Conservation (phyloP, 345 rosid genomes). For the Boechera stricta region DNA sequence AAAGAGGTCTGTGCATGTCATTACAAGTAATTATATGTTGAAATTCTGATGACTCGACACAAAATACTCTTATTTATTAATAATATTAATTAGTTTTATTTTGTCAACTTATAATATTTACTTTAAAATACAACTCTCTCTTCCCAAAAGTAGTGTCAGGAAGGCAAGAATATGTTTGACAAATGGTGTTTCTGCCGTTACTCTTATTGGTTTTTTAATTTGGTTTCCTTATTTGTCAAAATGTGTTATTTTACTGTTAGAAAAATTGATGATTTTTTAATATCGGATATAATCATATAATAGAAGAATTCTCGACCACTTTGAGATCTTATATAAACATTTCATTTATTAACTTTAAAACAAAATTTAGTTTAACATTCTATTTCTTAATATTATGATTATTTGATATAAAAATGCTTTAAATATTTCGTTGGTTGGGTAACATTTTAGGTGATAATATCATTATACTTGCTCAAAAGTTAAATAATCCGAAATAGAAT, state of each 20-base stretch:
- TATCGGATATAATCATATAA: not conserved
- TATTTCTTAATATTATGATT: not conserved
- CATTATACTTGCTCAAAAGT: not conserved
- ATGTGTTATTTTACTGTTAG: not conserved
- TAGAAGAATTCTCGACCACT: not conserved
- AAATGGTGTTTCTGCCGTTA: conserved; percentile 34
- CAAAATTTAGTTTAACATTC: not conserved
- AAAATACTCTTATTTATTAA: not conserved
- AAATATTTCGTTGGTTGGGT: not conserved
- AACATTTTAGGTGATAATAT: not conserved
- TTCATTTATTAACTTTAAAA: not conserved
- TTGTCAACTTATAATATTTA: conserved; percentile 15
- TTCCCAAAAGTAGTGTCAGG: conserved; percentile 19
- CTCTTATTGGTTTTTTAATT: conserved; percentile 27
- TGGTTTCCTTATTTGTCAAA: conserved; percentile 31
- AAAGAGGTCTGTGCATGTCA: conserved; percentile 34
- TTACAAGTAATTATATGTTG: conserved; percentile 19
- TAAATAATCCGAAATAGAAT: not conserved
- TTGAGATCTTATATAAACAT: not conserved
- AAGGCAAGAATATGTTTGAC: conserved; percentile 37
- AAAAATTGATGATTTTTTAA: not conserved
- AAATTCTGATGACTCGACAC: conserved; percentile 30
- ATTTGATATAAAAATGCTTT: not conserved
- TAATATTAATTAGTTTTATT: not conserved
- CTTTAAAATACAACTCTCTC: conserved; percentile 3